These are phyloP conservation scores for Kockovaella imperatae DNA, from an alignment of 768 basidiomycete genomes.

Conservation along the genomic window DNA sequence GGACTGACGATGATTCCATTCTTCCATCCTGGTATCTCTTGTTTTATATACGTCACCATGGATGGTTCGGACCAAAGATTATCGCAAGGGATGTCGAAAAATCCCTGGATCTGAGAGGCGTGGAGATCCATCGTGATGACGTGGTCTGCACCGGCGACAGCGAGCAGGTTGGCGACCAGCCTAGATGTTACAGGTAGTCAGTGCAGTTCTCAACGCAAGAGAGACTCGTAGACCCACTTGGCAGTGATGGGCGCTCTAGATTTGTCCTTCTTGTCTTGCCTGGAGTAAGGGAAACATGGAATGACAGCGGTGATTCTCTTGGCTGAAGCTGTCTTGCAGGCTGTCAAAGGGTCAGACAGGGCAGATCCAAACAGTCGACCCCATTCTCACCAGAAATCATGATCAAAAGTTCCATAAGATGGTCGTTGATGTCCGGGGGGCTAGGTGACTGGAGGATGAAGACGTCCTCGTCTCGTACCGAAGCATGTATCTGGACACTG, in stretches of 20 bases:
- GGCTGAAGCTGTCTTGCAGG: slow-evolving; percentile 98
- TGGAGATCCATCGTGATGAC: slow-evolving; percentile 99
- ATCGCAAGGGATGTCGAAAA: slow-evolving; percentile 99
- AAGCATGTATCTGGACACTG: slow-evolving; percentile 82
- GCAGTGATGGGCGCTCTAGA: slow-evolving; percentile 95
- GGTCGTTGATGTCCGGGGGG: slow-evolving; percentile 61
- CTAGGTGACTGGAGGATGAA: slow-evolving; percentile 76
- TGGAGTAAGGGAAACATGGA: slow-evolving; percentile 90
- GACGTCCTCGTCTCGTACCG: slow-evolving; percentile 95
- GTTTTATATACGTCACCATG: slow-evolving; percentile 87
- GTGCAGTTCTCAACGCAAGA: background rate
- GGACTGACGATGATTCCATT: slow-evolving; percentile 93
- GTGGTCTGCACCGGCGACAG: slow-evolving; percentile 81
- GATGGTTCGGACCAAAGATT: slow-evolving; percentile 98
- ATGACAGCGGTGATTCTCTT: slow-evolving; percentile 97
- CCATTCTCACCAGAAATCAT: slow-evolving; percentile 74
- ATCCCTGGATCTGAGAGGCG: slow-evolving; percentile 98
- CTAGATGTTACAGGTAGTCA: slow-evolving; percentile 10
- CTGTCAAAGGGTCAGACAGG: slow-evolving; percentile 7
- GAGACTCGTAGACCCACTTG: slow-evolving; percentile 50
- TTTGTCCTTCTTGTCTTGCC: slow-evolving; percentile 99
- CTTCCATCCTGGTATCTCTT: slow-evolving; percentile 67
- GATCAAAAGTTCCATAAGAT: slow-evolving; percentile 96
- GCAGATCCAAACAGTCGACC: too few relatives aligned
- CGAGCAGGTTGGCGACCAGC: slow-evolving; percentile 92